Evolutionary conservation across 2,329 filamentous ascomycete species (phyloP), one percentile per base, ranked within the genome.

Genomic region (Scleromitrula shiraiana): DNA sequence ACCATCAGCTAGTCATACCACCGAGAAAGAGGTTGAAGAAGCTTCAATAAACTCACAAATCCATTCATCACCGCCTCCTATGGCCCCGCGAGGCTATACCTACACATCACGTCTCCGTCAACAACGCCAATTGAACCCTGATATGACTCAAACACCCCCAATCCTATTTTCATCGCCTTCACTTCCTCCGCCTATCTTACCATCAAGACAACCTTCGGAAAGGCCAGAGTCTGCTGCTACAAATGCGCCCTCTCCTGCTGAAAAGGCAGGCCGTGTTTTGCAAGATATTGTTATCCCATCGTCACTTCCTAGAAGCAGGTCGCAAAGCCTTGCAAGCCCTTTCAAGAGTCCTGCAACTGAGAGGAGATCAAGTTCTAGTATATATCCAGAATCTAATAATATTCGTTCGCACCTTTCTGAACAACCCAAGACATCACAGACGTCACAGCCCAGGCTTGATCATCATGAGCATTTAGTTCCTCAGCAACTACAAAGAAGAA

Each of bases 161-260:
- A 63, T 63, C 12, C 39, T 60, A 7, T 64, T 64, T 46, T 64
- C 62, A 12, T 65, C 63, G 15, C 63, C 62, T 32, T 53, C 60
- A 15, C 53, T 64, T 38, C 62, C 61, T 20, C 60, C 61, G 17
- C 60, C 53, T 24, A 53, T 59, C 36, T 55, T 53, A 17, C 46
- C 51, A 14, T 40, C 41, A 23, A 52, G 42, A 17, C 52, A 56
- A 27, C 36, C 50, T 32, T 29, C 47, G 12, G 43, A 51, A 41
- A 40, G 32, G 20, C 41, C 41, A 24, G 41, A 45, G 14, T 44
- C 32, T 10, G 26, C 46, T 2, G 30, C 43, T 12, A 39, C 46
- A 24, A 45, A 44, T 30, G 44, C 48, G 22, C 42, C 64, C 6
- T 62, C 62, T 23, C 60, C 62, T 7, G 58, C 57, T 44, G 57